Evolutionary conservation across 2,329 filamentous ascomycete genomes (phyloP), one percentile per base, ranked within the genome.

Genomic region (Calonectria crousiana): DNA sequence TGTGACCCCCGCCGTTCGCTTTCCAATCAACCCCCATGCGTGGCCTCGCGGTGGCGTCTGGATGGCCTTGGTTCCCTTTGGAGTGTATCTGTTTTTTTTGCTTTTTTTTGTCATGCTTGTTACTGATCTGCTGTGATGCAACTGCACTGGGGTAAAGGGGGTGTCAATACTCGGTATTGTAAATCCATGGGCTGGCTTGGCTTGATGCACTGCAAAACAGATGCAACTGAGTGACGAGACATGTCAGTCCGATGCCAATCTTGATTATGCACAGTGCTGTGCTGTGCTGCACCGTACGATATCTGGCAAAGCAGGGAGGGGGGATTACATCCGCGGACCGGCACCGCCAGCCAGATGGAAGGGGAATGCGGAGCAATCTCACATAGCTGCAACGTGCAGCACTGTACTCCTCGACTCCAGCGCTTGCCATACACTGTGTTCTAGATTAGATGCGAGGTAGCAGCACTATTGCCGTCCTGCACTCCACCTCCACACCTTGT

Each of bases 91-190:
- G 28, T 16, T 30, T 47, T 44, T n/a, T 68, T 52, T 53, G 14
- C 36, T 30, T 53, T 56, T 41, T 68, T 62, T 18, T 65, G 16
- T 41, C 30, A 38, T 36, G 34, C 69, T 67, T 44, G 44, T 34
- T 34, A 66, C 32, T 72, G 62, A 65, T 44, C 70, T 67, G 69
- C 14, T 73, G 51, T 56, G 52, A 34, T 38, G 41, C 38, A 51
- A 69, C 44, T 52, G 28, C 38, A 67, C 60, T 34, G 23, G 28
- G 44, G 47, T 28, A 56, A 53, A 65, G 58, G 34, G 26, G 30
- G 30, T 26, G 60, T 53, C 26, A 62, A 38, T 58, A 47, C 67
- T 73, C 74, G 66, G 72, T 66, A 67, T 74, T 53, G 28, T 70
- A 69, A 47, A 67, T 75, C 72, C 69, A 70, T 58, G 67, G 30